Base-by-base conservation (phyloP, 345 rosid genomes). In the Crucihimalaya himalaica region DNA sequence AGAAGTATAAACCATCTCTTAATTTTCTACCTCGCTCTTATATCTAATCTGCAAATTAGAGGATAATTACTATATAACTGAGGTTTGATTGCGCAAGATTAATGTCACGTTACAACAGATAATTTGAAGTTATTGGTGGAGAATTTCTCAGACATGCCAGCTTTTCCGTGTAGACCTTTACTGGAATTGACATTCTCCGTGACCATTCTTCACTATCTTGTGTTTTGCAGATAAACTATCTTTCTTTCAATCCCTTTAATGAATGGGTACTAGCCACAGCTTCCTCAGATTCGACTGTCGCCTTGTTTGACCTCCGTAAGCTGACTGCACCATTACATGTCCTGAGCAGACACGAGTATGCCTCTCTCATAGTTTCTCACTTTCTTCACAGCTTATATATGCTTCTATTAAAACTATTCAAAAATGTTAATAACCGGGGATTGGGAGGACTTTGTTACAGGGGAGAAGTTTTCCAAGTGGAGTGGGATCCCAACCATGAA, bases 401-500 rank as follows among this genome's bases (percentile, higher is more conserved):
- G 35, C 25, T 31, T 57, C 18, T 9, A n/a, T 14, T 8, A 50
- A 18, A 37, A n/a, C 19, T 27, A 27, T 50, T 5, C 1, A 2
- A n/a, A 21, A 10, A 52, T 63, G 13, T 29, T 42, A 21, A 4
- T 14, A 34, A 3, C 21, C 65, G 31, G 37, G 52, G 25, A 39
- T 39, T 37, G 20, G 13, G 73, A 37, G 32, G 60, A 18, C 4
- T 77, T 29, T 65, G 64, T 34, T 37, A 61, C 90, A 89, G 98
- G 58, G 97, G 85, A 60, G 98, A 92, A 58, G 99, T 96, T 37
- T 88, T 84, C 79, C 97, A 92, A 82, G 99, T 96, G 66, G 98
- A 92, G 72, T 96, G 99, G 97, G 91, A 96, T 85, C 98, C 99
- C 25, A 87, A 90, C 81, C 94, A 95, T 46, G 98, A 88, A 70